These are phyloP conservation scores for Sanguinoderma infundibulare DNA, from an alignment of 1,284 basidiomycete genomes.

Conservation along the genomic window DNA sequence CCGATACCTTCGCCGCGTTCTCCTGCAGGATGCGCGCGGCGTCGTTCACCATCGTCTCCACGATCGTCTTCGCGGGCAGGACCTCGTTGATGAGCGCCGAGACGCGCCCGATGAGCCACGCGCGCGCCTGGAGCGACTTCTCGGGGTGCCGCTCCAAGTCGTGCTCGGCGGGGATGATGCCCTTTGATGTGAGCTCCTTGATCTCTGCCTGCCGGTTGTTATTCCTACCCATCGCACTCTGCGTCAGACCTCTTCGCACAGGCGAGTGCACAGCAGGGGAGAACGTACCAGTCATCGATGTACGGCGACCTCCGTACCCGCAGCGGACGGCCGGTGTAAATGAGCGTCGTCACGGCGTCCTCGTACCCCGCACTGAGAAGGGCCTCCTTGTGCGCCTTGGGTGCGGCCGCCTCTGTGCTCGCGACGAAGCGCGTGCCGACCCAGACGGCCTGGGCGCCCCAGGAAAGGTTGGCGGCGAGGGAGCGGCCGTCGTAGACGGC, in stretches of 20 bases:
- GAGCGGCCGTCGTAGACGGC: slow-evolving; percentile 86
- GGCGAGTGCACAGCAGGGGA: no score
- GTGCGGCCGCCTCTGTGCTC: slow-evolving; percentile 77
- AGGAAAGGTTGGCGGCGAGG: slow-evolving; percentile 84
- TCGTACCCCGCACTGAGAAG: slow-evolving; percentile 68
- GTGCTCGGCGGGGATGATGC: slow-evolving; percentile 73
- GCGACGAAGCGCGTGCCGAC: slow-evolving; percentile 84
- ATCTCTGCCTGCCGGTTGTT: slow-evolving; percentile 76
- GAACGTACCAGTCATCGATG: slow-evolving; percentile 61
- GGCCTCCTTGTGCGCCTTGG: slow-evolving; percentile 83
- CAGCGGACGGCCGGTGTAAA: slow-evolving; percentile 88
- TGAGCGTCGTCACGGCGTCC: slow-evolving; percentile 79
- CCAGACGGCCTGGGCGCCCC: slow-evolving; percentile 84
- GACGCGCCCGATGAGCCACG: slow-evolving; percentile 84
- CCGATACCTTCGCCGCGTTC: slow-evolving; percentile 42
- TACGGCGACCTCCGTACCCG: slow-evolving; percentile 84
- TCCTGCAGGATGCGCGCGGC: slow-evolving; percentile 56
- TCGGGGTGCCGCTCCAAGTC: slow-evolving; percentile 81
- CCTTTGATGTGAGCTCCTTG: slow-evolving; percentile 75
- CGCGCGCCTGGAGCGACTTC: slow-evolving; percentile 57
- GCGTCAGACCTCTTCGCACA: no score
- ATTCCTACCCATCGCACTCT: no score
- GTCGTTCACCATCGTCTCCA: slow-evolving; percentile 80
- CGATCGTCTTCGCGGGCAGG: slow-evolving; percentile 78
- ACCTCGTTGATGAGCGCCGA: slow-evolving; percentile 77